Evolutionary conservation across 331 rosid species (phyloP).

Genomic region (Rhamnella rubrinervis): DNA sequence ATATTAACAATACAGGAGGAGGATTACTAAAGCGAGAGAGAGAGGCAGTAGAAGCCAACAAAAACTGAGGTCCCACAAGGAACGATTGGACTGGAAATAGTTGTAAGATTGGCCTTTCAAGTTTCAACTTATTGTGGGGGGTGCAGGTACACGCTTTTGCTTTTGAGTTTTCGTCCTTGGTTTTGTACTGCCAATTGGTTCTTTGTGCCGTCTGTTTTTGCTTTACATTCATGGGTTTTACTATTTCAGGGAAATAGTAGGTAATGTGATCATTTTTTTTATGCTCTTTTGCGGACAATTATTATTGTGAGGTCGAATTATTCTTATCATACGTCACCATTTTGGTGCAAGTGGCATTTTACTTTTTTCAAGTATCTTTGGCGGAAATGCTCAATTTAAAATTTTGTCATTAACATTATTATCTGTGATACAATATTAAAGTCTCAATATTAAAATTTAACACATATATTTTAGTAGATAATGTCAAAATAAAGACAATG

Average conservation of each 20-base stretch:
- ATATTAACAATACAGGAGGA: background rate
- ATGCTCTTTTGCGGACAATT: background rate
- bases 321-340: background rate
- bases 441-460: too few relatives aligned
- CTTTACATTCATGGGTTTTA: background rate
- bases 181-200: background rate
- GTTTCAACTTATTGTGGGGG: constrained; percentile 16
- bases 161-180: background rate
- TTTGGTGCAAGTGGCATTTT: too few relatives aligned
- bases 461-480: too few relatives aligned
- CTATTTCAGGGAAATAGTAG: constrained; percentile 1
- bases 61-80: constrained; percentile 32
- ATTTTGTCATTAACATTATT: too few relatives aligned
- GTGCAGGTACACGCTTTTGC: background rate
- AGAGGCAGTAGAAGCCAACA: constrained; percentile 14
- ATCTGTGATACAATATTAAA: too few relatives aligned
- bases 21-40: background rate
- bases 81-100: constrained; percentile 13
- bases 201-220: background rate
- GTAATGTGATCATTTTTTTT: background rate
- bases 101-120: constrained; percentile 35
- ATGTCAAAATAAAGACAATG: too few relatives aligned
- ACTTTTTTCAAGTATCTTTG: too few relatives aligned
- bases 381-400: too few relatives aligned
- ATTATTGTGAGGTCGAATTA: background rate